Evolutionary conservation across 345 rosid genomes (phyloP).

Genomic region (Salix suchowensis): DNA sequence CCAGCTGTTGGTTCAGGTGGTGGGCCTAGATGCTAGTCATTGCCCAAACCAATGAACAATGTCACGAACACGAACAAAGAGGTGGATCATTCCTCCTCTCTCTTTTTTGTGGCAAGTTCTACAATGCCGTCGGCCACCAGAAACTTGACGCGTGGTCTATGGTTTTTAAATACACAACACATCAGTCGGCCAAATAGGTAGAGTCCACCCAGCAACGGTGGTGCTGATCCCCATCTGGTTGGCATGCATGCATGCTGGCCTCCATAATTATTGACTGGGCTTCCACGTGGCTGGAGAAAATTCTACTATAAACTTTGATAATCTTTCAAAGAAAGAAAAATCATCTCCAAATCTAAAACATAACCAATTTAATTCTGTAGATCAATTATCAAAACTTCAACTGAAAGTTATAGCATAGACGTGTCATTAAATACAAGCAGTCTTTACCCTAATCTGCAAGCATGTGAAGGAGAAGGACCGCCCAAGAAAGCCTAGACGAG

Average conservation of each 20-base stretch:
- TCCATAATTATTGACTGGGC: background rate
- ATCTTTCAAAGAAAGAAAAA: background rate
- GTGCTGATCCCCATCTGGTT: background rate
- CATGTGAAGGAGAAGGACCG: background rate
- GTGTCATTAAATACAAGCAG: background rate
- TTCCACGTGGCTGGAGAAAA: background rate
- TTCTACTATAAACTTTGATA: background rate
- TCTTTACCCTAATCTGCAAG: background rate
- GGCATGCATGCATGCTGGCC: background rate
- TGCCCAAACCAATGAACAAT: constrained; percentile 59
- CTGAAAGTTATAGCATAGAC: too few relatives aligned
- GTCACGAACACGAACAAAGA: constrained; percentile 82
- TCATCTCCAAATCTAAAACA: background rate
- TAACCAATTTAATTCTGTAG: background rate
- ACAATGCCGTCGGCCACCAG: background rate
- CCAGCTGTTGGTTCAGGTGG: constrained; percentile 71
- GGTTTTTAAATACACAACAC: background rate
- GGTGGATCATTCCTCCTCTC: constrained; percentile 30
- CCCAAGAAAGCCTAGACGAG: background rate
- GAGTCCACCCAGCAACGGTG: background rate
- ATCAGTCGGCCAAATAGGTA: background rate
- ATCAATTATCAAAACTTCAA: background rate
- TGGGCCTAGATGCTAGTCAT: constrained; percentile 52
- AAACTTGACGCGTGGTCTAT: background rate
- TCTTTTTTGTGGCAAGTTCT: background rate